Conservation (phyloP, 2,329 filamentous ascomycete species). For the Pseudogymnoascus sp. region DNA sequence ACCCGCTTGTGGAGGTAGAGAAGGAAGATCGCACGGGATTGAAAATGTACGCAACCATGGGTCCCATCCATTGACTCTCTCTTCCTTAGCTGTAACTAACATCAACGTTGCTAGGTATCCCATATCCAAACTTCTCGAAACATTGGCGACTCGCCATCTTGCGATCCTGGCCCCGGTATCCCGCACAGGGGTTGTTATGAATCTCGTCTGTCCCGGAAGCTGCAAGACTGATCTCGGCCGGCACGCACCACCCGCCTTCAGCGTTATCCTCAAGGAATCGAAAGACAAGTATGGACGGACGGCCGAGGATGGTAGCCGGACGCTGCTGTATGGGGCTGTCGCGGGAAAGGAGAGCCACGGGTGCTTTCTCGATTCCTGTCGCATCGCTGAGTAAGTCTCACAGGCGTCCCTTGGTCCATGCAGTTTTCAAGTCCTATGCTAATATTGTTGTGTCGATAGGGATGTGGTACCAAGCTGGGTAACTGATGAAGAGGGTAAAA, state of each 20-base stretch:
- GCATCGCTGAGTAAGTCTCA: slow-evolving; percentile 15
- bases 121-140: slow-evolving; percentile 26
- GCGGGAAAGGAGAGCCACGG: slow-evolving; percentile 27
- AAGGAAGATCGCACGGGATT: slow-evolving; percentile 14
- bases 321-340: slow-evolving; percentile 25
- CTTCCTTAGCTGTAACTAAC: slow-evolving; percentile 1
- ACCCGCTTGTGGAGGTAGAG: slow-evolving; percentile 19
- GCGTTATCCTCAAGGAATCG: slow-evolving; percentile 9
- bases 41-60: slow-evolving; percentile 11
- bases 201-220: slow-evolving; percentile 26
- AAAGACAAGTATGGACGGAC: slow-evolving; percentile 21
- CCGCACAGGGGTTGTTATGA: slow-evolving; percentile 24
- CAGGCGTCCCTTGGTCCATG: neutral
- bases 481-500: slow-evolving; percentile 21
- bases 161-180: slow-evolving; percentile 20
- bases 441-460: neutral
- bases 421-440: neutral
- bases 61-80: neutral
- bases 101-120: slow-evolving; percentile 20
- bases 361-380: slow-evolving; percentile 16
- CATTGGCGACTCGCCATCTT: slow-evolving; percentile 21
- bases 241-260: slow-evolving; percentile 15
- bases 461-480: slow-evolving; percentile 14
- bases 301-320: slow-evolving; percentile 27
- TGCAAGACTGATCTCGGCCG: slow-evolving; percentile 24